Evolutionary conservation across 768 basidiomycete species (phyloP), one percentile per base, ranked within the genome.

Genomic region (Rhodotorula paludigena): DNA sequence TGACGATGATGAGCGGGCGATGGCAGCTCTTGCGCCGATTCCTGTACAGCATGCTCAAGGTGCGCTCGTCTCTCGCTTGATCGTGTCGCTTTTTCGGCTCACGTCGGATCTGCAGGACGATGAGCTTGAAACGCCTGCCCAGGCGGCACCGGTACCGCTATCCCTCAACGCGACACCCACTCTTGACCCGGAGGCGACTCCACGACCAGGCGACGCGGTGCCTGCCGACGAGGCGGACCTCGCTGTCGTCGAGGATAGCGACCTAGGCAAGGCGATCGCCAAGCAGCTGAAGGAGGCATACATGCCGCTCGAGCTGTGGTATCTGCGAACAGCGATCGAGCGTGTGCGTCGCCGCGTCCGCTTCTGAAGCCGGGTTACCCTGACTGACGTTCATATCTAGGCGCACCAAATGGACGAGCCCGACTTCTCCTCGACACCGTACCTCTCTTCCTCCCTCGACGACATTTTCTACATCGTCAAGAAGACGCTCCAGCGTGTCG

Each of bases 381-480:
- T 6, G 18, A 2, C 28, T 44, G 15, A 15, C 35, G 21, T 9
- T 2, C 41, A 20, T 42, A 30, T 30, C 25, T 72, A 97, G 92
- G 94, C 94, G 3, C 92, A 94, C 75, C 85, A 87, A 33, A 81
- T 96, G 49, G 90, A 94, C 33, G 85, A 81, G 21, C 82, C 85
- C 5, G 92, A 97, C 75, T 76, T 82, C 12, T 82, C 86, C 3
- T 83, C 87, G 63, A 51, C 80, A 74, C 47, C 90, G 84, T 57
- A 80, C 65, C 62, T 81, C 35, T 79, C 79, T 0, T 80, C 80
- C 32, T 75, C 77, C 3, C 77, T 81, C 0, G 96, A 99, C 77
- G 96, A 98, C 73, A 89, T 88, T 3, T 99, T 98, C 80, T 99
- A 96, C 79, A 87, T 99, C 64, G 81, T 98, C 66, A 97, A 96